Percentiles rank a stretch among this genome's conserved stretches.
These are phyloP conservation scores for Wallacemonas rigidus DNA, from an alignment of 208 protist genomes.

Conservation along the genomic window DNA sequence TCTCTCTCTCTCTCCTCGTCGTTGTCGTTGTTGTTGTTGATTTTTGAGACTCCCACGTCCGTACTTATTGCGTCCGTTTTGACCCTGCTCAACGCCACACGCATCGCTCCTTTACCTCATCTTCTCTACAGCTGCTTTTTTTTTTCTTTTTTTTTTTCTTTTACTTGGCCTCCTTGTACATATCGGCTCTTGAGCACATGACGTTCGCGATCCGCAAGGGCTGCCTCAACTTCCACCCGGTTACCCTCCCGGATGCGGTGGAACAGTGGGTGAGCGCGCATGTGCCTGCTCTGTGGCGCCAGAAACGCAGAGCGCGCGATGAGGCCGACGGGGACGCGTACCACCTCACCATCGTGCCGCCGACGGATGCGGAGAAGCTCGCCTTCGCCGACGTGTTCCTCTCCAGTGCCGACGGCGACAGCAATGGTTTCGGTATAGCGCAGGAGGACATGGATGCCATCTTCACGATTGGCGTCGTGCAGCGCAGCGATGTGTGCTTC, in stretches of 20 bases:
- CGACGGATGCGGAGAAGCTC: slow-evolving; percentile 13
- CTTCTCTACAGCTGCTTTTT: not conserved
- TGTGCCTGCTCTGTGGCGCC: slow-evolving; percentile 14
- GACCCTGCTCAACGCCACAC: too few relatives aligned
- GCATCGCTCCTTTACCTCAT: too few relatives aligned
- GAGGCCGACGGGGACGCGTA: slow-evolving; percentile 14
- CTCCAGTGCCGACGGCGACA: not conserved
- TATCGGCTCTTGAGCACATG: slow-evolving; percentile 1
- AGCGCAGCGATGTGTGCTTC: slow-evolving; percentile 21
- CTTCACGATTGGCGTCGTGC: slow-evolving; percentile 20
- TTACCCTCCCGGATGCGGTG: slow-evolving; percentile 8
- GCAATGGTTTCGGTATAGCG: not conserved
- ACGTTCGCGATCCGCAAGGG: slow-evolving; percentile 12
- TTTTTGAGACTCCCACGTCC: too few relatives aligned
- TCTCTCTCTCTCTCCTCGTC: too few relatives aligned
- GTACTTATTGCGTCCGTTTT: too few relatives aligned
- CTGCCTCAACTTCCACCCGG: slow-evolving; percentile 2
- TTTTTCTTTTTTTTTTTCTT: not conserved
- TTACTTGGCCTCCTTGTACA: slow-evolving; percentile 11
- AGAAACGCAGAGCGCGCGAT: slow-evolving; percentile 4
- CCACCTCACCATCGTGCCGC: slow-evolving; percentile 21
- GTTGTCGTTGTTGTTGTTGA: too few relatives aligned
- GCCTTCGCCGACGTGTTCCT: slow-evolving; percentile 15
- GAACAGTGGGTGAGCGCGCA: not conserved
- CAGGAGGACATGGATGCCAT: slow-evolving; percentile 10